A percentile compares a stretch with the other conserved stretches of the same genome.
Conservation (phyloP, 306 rosid genomes). For the Begonia masoniana region DNA sequence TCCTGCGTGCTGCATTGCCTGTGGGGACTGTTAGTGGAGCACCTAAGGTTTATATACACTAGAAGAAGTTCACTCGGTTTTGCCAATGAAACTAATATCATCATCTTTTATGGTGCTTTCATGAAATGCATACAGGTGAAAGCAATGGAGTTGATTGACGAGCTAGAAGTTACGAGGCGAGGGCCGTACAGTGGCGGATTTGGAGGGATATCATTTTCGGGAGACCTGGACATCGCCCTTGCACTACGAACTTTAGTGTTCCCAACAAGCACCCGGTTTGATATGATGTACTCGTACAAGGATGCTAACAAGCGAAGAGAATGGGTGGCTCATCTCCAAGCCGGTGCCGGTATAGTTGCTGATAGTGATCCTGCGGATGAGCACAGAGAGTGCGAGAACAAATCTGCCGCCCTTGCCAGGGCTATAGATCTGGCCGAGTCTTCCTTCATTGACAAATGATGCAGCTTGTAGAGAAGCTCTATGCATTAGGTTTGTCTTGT, state of each 20-base stretch:
- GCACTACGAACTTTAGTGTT: conserved; percentile 82
- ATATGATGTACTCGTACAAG: conserved; percentile 79
- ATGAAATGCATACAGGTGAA: conserved; percentile 46
- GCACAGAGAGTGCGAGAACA: conserved; percentile 92
- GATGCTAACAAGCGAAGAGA: conserved; percentile 60
- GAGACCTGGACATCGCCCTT: conserved; percentile 88
- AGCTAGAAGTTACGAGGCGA: conserved; percentile 77
- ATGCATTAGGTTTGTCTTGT: no score
- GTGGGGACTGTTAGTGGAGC: conserved; percentile 99
- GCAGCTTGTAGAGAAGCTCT: no score
- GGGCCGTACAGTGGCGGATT: conserved; percentile 98
- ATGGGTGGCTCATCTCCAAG: conserved; percentile 90
- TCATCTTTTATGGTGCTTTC: no score
- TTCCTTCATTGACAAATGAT: conserved; percentile 47
- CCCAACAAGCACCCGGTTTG: conserved; percentile 65
- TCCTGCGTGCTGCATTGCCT: conserved; percentile 74
- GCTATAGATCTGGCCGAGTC: conserved; percentile 98
- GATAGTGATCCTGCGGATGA: conserved; percentile 89
- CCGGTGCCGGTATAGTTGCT: conserved; percentile 95
- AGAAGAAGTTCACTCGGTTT: no score
- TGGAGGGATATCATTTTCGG: conserved; percentile 80
- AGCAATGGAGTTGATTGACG: conserved; percentile 95
- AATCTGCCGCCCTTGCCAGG: conserved; percentile 87
- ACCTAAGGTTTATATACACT: conserved; percentile 47
- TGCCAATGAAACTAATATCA: no score